Conservation (phyloP, 805 yeast genomes). For the Cyberlindnera suaveolens region DNA sequence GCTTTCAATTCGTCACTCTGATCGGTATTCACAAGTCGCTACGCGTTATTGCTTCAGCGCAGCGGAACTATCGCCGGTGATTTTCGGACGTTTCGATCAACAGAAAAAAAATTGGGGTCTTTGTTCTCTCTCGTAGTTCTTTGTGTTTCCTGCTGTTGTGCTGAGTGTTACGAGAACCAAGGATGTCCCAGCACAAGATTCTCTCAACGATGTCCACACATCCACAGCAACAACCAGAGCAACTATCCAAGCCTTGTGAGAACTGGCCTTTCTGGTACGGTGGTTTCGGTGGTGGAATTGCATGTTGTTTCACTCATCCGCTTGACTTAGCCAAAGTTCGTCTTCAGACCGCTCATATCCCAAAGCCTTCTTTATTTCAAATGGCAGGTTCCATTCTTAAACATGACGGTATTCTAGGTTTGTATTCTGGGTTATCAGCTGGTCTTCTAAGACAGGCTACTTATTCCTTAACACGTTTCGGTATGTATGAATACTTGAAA, state of each 20-base stretch:
- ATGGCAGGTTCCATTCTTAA: slow-evolving; percentile 56
- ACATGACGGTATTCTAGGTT: slow-evolving; percentile 60
- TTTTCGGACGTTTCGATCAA: no score
- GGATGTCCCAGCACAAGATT: not conserved
- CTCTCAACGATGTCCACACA: not conserved
- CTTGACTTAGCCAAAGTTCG: slow-evolving; percentile 83
- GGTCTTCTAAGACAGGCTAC: slow-evolving; percentile 82
- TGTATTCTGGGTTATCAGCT: slow-evolving; percentile 81
- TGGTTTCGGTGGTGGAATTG: slow-evolving; percentile 64
- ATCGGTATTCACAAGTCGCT: no score
- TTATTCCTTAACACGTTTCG: slow-evolving; percentile 81
- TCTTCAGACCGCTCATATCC: slow-evolving; percentile 66
- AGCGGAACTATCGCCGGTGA: no score
- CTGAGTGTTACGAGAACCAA: no score
- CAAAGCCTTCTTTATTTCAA: slow-evolving; percentile 55
- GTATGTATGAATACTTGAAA: slow-evolving; percentile 75
- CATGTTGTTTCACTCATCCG: slow-evolving; percentile 71
- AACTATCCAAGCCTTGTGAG: slow-evolving; percentile 12
- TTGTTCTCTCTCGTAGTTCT: no score
- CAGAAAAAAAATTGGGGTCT: no score
- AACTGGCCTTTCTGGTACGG: slow-evolving; percentile 55
- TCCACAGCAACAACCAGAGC: slow-evolving; percentile 2
- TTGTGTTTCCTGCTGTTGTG: no score
- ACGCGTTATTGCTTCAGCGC: no score
- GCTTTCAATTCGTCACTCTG: no score